Evolutionary conservation across 2,329 filamentous ascomycete species (phyloP).

Genomic region (Colletotrichum gloeosporioides): DNA sequence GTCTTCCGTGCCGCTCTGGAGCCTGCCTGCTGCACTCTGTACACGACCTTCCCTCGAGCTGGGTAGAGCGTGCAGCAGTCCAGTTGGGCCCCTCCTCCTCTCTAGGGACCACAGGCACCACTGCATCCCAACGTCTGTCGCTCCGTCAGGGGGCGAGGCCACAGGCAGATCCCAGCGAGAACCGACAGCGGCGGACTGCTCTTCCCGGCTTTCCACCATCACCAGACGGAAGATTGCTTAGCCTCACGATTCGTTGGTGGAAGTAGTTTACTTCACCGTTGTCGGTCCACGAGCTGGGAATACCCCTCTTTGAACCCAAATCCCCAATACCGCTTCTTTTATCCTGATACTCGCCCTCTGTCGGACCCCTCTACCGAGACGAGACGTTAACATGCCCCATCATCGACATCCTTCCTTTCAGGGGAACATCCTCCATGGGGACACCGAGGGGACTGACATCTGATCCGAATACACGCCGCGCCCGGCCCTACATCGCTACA

Average conservation of each 20-base stretch:
- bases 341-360: background rate
- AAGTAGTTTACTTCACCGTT: background rate
- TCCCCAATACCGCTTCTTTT: conserved; percentile 6
- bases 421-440: background rate
- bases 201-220: background rate
- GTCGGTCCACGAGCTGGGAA: conserved; percentile 1
- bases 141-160: background rate
- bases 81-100: background rate
- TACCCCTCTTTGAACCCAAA: conserved; percentile 1
- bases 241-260: conserved; percentile 7
- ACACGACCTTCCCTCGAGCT: background rate
- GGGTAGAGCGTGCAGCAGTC: background rate
- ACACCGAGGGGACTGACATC: background rate
- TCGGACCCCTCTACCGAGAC: conserved; percentile 1
- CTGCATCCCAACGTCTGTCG: background rate
- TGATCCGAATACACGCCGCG: background rate
- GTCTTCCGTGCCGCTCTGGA: background rate
- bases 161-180: conserved; percentile 8
- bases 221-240: conserved; percentile 11
- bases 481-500: background rate
- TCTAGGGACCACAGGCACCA: background rate
- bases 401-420: background rate
- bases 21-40: background rate
- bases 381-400: background rate
- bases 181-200: background rate